These are phyloP conservation scores for Eutrema japonicum DNA, from an alignment of 345 rosid species.

Conservation along the genomic window DNA sequence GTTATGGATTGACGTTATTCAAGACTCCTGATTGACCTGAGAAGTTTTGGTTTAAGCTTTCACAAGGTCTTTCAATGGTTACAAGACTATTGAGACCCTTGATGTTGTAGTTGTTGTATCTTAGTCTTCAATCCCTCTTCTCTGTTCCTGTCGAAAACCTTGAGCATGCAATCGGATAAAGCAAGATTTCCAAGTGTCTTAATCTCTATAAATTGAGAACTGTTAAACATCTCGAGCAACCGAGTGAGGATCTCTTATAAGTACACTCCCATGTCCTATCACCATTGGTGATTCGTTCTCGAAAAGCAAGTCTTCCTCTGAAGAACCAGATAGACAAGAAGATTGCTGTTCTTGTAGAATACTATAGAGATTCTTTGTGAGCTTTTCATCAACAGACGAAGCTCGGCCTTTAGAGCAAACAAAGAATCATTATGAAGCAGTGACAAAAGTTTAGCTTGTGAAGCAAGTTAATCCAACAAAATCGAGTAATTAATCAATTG, in stretches of 20 bases:
- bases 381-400: constrained; percentile 78
- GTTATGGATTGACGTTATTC: constrained; percentile 12
- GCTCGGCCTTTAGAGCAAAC: constrained; percentile 60
- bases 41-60: constrained; percentile 55
- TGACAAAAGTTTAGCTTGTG: too few species aligned
- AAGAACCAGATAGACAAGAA: constrained; percentile 79
- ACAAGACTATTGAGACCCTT: constrained; percentile 46
- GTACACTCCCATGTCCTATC: constrained; percentile 96
- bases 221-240: constrained; percentile 85
- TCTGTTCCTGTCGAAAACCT: constrained; percentile 59
- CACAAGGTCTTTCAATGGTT: constrained; percentile 57
- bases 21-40: constrained; percentile 57
- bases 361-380: constrained; percentile 79
- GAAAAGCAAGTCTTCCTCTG: constrained; percentile 89
- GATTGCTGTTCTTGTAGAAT: constrained; percentile 97
- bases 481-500: too few species aligned
- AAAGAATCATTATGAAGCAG: too few species aligned
- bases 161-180: constrained; percentile 54
- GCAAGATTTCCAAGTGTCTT: constrained; percentile 63
- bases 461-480: too few species aligned
- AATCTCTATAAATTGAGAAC: constrained; percentile 74
- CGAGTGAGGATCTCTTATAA: constrained; percentile 80
- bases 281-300: constrained; percentile 88
- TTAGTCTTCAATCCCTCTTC: constrained; percentile 46
- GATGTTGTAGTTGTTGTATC: constrained; percentile 32